phyloP scores from a whole-genome alignment of 768 basidiomycete genomes.

The Leccinum uliginosum region DNA sequence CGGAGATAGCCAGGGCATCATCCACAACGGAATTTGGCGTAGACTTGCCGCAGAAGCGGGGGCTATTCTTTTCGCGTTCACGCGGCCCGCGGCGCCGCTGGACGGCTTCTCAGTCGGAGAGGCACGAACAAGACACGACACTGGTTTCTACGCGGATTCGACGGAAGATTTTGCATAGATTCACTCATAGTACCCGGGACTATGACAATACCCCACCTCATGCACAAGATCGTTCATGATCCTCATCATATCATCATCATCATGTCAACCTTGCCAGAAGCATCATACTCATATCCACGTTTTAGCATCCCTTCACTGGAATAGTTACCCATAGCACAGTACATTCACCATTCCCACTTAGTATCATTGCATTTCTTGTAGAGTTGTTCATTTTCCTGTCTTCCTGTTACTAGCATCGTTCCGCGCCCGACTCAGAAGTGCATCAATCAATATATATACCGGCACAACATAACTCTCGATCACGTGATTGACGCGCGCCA shows the following conservation, averaged over 20 bases:
- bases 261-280: slow-evolving; percentile 6
- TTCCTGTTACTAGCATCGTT: neutral
- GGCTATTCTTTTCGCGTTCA: slow-evolving; percentile 8
- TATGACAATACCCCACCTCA: slow-evolving; percentile 6
- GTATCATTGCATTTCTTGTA: slow-evolving; percentile 14
- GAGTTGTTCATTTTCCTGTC: slow-evolving; percentile 3
- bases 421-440: no score
- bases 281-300: slow-evolving; percentile 22
- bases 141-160: slow-evolving; percentile 22
- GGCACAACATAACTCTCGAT: slow-evolving; percentile 8
- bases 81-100: slow-evolving; percentile 20
- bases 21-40: slow-evolving; percentile 24
- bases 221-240: slow-evolving; percentile 8
- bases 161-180: slow-evolving; percentile 34
- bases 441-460: no score
- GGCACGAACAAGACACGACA: slow-evolving; percentile 13
- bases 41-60: slow-evolving; percentile 12
- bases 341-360: slow-evolving; percentile 4
- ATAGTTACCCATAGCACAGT: slow-evolving; percentile 1
- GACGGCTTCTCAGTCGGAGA: slow-evolving; percentile 14
- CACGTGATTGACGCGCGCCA: neutral
- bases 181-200: slow-evolving; percentile 21
- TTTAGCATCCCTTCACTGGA: slow-evolving; percentile 6
- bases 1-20: slow-evolving; percentile 11
- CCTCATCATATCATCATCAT: slow-evolving; percentile 1